Conservation (phyloP, 2,329 filamentous ascomycete species). For the Hyphodiscus sp. region DNA sequence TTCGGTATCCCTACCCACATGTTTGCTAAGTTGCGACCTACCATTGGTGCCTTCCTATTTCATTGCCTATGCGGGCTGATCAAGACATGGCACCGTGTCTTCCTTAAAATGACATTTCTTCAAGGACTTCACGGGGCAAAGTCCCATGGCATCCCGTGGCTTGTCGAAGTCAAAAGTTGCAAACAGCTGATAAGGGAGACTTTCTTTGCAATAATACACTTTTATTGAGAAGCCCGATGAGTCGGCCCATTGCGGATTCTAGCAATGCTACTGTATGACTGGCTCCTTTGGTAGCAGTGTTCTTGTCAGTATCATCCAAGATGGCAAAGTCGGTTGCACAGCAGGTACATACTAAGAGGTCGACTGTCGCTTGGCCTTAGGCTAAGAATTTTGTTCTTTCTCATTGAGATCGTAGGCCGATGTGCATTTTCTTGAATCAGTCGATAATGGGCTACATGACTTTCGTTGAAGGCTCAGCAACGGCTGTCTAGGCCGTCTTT, state of each 20-base stretch:
- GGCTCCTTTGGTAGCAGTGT: not conserved
- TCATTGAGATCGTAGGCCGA: too few relatives aligned
- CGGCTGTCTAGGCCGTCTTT: too few relatives aligned
- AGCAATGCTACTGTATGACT: too few relatives aligned
- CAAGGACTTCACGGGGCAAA: not conserved
- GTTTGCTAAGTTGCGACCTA: not conserved
- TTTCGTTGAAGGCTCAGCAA: too few relatives aligned
- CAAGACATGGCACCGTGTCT: not conserved
- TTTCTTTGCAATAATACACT: not conserved
- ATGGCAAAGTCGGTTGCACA: too few relatives aligned
- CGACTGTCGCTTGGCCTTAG: not conserved
- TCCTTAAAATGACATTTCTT: not conserved
- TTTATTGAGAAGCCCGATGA: constrained; percentile 1
- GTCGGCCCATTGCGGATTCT: not conserved
- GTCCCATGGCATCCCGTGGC: constrained; percentile 6
- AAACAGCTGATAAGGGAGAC: constrained; percentile 1
- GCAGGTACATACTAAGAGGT: too few relatives aligned
- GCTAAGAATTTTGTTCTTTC: not conserved
- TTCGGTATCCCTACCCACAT: not conserved
- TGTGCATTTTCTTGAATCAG: too few relatives aligned
- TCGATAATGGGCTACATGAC: too few relatives aligned
- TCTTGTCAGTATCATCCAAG: too few relatives aligned
- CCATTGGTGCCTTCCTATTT: constrained; percentile 1
- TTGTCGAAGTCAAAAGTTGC: constrained; percentile 7
- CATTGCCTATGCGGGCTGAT: not conserved